Base-by-base conservation (phyloP, 2,329 filamentous ascomycete species). In the Bipolaris bicolor region DNA sequence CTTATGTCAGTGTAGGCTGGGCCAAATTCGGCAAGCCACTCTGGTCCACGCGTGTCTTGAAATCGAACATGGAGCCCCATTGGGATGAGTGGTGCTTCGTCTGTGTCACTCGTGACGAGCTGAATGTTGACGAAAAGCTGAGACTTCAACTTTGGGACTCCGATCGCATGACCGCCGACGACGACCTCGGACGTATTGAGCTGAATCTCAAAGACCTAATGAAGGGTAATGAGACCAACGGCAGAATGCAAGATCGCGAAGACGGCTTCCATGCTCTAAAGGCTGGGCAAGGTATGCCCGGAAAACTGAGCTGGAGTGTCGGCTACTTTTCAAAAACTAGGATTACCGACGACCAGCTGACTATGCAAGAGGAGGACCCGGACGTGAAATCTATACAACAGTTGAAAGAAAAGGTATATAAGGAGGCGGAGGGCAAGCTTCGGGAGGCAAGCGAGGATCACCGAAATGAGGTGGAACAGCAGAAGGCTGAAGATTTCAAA, bases 141-240 rank as follows among this genome's bases (percentile, higher is more conserved):
- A 83, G 88, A 3, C 69, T 92, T 1, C 88, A 91, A 67, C 79
- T 92, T 0, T 92, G 89, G 89, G 90, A 92, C 65, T 90, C 88
- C 1, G 90, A 92, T 70, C 86, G 86, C 41, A 83, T 85, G 49
- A 88, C 86, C 2, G 89, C 89, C 1, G 89, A 92, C 67, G 89
- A 92, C 64, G 89, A 92, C 66, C 79, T 92, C 1, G 89, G 90
- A 15, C 83, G 89, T 15, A 89, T 91, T 13, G 89, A 91, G 69
- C 75, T 92, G 7, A 84, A 86, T 57, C 73, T 92, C 31, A 88
- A 88, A 67, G 75, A 84, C 3, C 68, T 91, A 5, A 90, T 91
- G 84, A 81, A 81, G 52, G 80, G 78, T 43, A 68, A 81, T 0
- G 79, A 85, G 20, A 86, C 86, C 0, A 85, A 84, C 53, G 88